These are phyloP conservation scores for Ophiostoma pallidulum DNA, from an alignment of 2,329 filamentous ascomycete genomes.

Conservation along the genomic window DNA sequence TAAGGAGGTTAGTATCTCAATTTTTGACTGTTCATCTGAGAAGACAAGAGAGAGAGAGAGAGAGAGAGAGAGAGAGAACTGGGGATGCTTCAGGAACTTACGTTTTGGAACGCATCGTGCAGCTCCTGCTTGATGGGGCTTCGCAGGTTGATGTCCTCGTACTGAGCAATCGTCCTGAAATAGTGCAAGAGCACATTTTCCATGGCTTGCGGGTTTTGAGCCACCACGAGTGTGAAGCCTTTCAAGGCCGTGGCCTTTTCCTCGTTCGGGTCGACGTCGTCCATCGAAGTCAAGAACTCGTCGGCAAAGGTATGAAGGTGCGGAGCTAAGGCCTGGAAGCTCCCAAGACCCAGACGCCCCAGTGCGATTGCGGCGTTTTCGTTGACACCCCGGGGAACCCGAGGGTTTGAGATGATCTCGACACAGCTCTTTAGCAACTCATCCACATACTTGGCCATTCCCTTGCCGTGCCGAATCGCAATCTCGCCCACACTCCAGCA, in stretches of 20 bases:
- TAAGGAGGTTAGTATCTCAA: too few relatives aligned
- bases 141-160: constrained; percentile 53
- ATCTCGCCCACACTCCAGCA: constrained; percentile 97
- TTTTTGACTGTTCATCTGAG: too few relatives aligned
- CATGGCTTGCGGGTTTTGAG: constrained; percentile 83
- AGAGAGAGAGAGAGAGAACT: too few relatives aligned
- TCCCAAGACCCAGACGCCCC: constrained; percentile 75
- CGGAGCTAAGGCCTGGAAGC: constrained; percentile 65
- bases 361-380: constrained; percentile 94
- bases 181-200: constrained; percentile 75
- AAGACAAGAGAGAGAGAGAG: too few relatives aligned
- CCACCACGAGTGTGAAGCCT: constrained; percentile 78
- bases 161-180: constrained; percentile 74
- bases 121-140: constrained; percentile 56
- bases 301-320: constrained; percentile 72
- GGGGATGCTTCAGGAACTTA: constrained; percentile 39
- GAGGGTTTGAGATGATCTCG: constrained; percentile 74
- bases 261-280: constrained; percentile 75
- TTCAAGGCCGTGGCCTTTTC: constrained; percentile 92
- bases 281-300: constrained; percentile 73
- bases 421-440: constrained; percentile 68
- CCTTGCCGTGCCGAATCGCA: constrained; percentile 64
- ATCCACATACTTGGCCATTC: constrained; percentile 67
- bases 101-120: constrained; percentile 65
- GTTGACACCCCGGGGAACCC: constrained; percentile 75